Evolutionary conservation across 257 asterid species (phyloP).

Genomic region (Pogostemon cablin): DNA sequence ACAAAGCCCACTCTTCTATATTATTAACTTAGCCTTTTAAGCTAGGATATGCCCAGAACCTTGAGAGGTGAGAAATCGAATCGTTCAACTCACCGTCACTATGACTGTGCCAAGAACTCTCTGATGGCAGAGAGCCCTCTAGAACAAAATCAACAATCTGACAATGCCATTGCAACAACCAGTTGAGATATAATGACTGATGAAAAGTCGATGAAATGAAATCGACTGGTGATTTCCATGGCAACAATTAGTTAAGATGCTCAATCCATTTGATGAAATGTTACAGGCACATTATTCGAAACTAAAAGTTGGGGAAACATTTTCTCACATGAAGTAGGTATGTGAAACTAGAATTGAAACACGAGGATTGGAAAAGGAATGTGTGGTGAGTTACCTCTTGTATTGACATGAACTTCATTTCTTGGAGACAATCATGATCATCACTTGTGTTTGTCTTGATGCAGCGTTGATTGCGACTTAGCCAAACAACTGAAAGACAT

Average conservation of each 20-base stretch:
- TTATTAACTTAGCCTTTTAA: too few species aligned
- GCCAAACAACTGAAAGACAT: slow-evolving; percentile 70
- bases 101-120: slow-evolving; percentile 62
- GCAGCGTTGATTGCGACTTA: slow-evolving; percentile 49
- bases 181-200: not conserved
- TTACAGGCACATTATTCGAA: too few species aligned
- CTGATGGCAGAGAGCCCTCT: slow-evolving; percentile 39
- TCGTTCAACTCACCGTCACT: slow-evolving; percentile 46
- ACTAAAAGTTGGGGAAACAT: not conserved
- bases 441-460: slow-evolving; percentile 29
- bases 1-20: too few species aligned
- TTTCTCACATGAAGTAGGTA: not conserved
- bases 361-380: not conserved
- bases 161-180: slow-evolving; percentile 28
- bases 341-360: not conserved
- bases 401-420: slow-evolving; percentile 50
- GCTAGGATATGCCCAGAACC: slow-evolving; percentile 71
- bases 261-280: too few species aligned
- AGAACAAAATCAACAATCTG: slow-evolving; percentile 66
- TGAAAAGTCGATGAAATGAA: not conserved
- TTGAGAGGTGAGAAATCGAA: slow-evolving; percentile 34
- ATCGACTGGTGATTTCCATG: too few species aligned
- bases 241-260: too few species aligned
- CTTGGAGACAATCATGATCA: slow-evolving; percentile 35
- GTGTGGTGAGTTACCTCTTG: slow-evolving; percentile 48